Evolutionary conservation across 2,329 filamentous ascomycete genomes (phyloP).

Genomic region (Botrytis medusae): DNA sequence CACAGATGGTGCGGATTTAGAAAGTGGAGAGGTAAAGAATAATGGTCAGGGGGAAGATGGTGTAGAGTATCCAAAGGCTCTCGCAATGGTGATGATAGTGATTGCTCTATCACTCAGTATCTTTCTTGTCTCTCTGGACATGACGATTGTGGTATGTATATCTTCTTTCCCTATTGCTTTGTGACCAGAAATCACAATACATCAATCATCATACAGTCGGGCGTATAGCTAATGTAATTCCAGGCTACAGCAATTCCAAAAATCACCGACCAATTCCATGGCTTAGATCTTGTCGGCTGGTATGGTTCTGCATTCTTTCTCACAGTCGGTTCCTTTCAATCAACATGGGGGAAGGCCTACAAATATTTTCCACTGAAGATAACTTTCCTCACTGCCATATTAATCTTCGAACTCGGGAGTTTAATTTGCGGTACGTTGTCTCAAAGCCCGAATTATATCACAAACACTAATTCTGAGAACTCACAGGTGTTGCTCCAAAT

Average conservation of each 20-base stretch:
- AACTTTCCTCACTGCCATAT: constrained; percentile 38
- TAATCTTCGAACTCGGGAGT: constrained; percentile 43
- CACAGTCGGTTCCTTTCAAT: constrained; percentile 44
- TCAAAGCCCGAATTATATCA: neutral
- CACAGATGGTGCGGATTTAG: constrained; percentile 19
- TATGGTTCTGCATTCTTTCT: constrained; percentile 58
- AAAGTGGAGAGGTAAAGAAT: constrained; percentile 11
- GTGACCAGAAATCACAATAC: neutral
- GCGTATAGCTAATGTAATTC: neutral
- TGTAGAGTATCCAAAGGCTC: constrained; percentile 35
- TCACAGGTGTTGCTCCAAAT: constrained; percentile 38
- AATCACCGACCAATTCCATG: constrained; percentile 53
- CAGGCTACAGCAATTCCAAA: constrained; percentile 54
- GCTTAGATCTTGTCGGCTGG: constrained; percentile 53
- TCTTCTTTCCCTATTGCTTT: neutral
- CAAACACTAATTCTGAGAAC: neutral
- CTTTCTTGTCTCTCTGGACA: constrained; percentile 46
- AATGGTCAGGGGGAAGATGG: constrained; percentile 24
- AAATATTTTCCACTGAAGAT: constrained; percentile 41
- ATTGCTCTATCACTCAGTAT: constrained; percentile 49
- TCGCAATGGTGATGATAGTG: constrained; percentile 44
- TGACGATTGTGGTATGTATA: constrained; percentile 50
- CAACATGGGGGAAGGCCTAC: constrained; percentile 39
- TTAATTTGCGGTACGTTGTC: constrained; percentile 40
- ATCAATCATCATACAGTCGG: neutral